Conservation (phyloP, 768 basidiomycete genomes). For the Mycena indigotica region DNA sequence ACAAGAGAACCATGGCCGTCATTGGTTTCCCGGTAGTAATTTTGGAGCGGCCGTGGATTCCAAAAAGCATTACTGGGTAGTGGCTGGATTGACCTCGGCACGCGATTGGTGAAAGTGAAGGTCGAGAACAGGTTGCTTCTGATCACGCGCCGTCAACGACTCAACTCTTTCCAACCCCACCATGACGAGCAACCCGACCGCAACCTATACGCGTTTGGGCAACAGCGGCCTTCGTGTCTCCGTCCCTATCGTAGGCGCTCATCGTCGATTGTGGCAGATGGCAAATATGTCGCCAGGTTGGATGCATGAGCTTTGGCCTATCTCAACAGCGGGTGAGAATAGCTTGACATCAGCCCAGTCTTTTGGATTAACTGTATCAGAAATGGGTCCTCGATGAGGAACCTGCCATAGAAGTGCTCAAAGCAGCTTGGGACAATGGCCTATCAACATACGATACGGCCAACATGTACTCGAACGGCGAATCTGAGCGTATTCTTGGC, state of each 20-base stretch:
- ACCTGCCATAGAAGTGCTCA: conserved; percentile 45
- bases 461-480: conserved; percentile 40
- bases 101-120: neutral
- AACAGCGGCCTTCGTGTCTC: conserved; percentile 39
- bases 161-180: neutral
- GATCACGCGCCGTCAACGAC: neutral
- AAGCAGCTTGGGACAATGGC: conserved; percentile 45
- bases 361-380: conserved; percentile 20
- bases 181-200: neutral
- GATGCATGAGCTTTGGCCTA: conserved; percentile 29
- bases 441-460: conserved; percentile 43
- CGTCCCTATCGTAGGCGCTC: conserved; percentile 13
- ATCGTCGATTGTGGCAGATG: neutral
- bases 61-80: too few species aligned
- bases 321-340: conserved; percentile 20
- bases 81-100: too few species aligned
- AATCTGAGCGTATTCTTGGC: conserved; percentile 44
- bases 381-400: conserved; percentile 54
- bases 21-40: neutral
- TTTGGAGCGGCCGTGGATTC: too few species aligned
- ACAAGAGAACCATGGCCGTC: neutral
- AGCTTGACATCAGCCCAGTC: neutral
- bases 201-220: neutral
- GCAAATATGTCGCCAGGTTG: conserved; percentile 13
- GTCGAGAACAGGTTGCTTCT: neutral